These are phyloP conservation scores for Neoscytalidium dimidiatum DNA, from an alignment of 2,329 filamentous ascomycete species.

Conservation along the genomic window DNA sequence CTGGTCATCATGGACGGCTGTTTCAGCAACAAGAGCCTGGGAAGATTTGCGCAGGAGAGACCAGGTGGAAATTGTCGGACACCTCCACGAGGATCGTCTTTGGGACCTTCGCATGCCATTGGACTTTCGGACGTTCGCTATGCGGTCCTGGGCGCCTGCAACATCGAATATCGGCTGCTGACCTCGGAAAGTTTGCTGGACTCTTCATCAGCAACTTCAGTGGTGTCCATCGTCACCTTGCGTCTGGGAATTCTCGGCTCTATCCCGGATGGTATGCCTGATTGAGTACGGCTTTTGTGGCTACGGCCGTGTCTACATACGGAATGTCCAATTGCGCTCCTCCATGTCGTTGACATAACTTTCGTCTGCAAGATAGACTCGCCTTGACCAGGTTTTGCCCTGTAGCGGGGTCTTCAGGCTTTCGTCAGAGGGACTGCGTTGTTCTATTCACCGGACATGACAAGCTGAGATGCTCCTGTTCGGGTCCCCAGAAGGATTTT, in stretches of 20 bases:
- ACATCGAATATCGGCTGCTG: conserved; percentile 37
- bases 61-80: conserved; percentile 54
- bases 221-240: conserved; percentile 27
- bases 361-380: conserved; percentile 52
- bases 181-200: conserved; percentile 23
- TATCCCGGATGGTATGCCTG: not conserved
- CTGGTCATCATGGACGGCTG: conserved; percentile 63
- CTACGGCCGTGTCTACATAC: conserved; percentile 45
- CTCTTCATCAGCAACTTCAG: conserved; percentile 33
- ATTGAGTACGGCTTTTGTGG: conserved; percentile 41
- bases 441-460: conserved; percentile 31
- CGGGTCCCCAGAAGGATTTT: conserved; percentile 26
- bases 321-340: conserved; percentile 35
- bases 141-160: conserved; percentile 28
- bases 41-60: conserved; percentile 48
- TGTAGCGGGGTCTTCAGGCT: conserved; percentile 58
- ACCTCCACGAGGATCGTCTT: conserved; percentile 52
- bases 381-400: conserved; percentile 54
- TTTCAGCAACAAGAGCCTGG: conserved; percentile 44
- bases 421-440: conserved; percentile 36
- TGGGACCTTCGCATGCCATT: conserved; percentile 47
- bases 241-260: conserved; percentile 7
- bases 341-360: conserved; percentile 29
- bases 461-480: conserved; percentile 42
- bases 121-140: not conserved